phyloP scores from a whole-genome alignment of 2,329 filamentous ascomycete genomes.

The Trichothecium roseum region DNA sequence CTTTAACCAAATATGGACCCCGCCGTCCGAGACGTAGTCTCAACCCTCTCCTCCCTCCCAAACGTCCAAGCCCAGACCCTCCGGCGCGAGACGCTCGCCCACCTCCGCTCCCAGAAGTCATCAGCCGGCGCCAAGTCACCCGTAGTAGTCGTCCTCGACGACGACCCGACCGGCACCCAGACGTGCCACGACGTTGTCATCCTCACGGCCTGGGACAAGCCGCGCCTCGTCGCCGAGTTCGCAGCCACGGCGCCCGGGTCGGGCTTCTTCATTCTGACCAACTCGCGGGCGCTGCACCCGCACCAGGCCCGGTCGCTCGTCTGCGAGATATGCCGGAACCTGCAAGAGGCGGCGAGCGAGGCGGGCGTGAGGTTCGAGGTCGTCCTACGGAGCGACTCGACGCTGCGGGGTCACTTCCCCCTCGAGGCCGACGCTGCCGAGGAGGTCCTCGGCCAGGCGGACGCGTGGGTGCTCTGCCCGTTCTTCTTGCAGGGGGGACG shows the following conservation, averaged over 20 bases:
- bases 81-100: not conserved
- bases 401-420: constrained; percentile 45
- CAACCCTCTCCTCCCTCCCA: constrained; percentile 2
- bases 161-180: constrained; percentile 50
- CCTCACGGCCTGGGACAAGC: constrained; percentile 40
- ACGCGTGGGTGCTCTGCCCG: constrained; percentile 45
- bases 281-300: constrained; percentile 44
- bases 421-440: constrained; percentile 42
- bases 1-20: too few species aligned
- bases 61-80: not conserved
- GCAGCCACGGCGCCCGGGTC: constrained; percentile 17
- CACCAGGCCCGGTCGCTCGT: constrained; percentile 35
- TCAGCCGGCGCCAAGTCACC: constrained; percentile 12
- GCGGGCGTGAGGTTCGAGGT: constrained; percentile 35
- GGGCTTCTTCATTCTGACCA: constrained; percentile 52
- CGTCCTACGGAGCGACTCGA: constrained; percentile 47
- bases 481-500: constrained; percentile 50
- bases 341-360: constrained; percentile 30
- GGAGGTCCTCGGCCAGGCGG: constrained; percentile 34
- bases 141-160: constrained; percentile 34
- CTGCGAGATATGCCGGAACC: constrained; percentile 36
- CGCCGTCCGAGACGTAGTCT: too few species aligned
- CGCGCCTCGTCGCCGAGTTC: constrained; percentile 33
- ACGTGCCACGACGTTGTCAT: constrained; percentile 49
- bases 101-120: not conserved